phyloP scores from a whole-genome alignment of 2,329 filamentous ascomycete genomes.

The Chaetoscypha palmicola region DNA sequence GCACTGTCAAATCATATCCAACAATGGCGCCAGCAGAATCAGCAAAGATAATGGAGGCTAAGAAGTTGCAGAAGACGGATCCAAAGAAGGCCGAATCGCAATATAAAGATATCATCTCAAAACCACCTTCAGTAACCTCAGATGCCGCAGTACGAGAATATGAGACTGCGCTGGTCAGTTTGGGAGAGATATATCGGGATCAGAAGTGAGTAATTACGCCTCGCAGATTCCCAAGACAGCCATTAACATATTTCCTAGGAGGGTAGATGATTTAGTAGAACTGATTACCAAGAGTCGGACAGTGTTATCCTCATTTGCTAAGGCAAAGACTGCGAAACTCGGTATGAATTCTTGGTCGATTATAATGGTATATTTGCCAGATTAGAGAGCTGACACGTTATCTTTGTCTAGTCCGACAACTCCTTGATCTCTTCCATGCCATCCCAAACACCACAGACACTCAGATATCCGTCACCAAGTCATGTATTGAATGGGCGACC shows the following conservation, averaged over 20 bases:
- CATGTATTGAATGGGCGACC: conserved; percentile 98
- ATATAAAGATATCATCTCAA: conserved; percentile 84
- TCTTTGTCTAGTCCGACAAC: conserved; percentile 69
- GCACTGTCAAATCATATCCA: too few species aligned
- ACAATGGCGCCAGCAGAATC: conserved; percentile 53
- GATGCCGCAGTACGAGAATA: conserved; percentile 88
- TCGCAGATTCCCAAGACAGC: conserved; percentile 3
- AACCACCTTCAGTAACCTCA: conserved; percentile 71
- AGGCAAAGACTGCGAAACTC: conserved; percentile 97
- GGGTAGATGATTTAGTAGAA: conserved; percentile 76
- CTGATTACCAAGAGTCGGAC: conserved; percentile 85
- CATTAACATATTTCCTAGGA: conserved; percentile 45
- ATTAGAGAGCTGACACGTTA: too few species aligned
- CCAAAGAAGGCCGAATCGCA: conserved; percentile 77
- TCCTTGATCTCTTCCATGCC: conserved; percentile 88
- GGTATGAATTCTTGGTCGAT: conserved; percentile 68
- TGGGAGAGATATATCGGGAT: conserved; percentile 91
- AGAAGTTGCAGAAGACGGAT: conserved; percentile 73
- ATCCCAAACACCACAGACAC: conserved; percentile 93
- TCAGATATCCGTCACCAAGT: conserved; percentile 92
- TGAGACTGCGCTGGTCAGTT: conserved; percentile 76
- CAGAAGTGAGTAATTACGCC: conserved; percentile 53
- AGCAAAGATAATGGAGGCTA: conserved; percentile 75
- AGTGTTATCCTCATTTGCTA: conserved; percentile 91
- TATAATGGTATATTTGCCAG: too few species aligned